Evolutionary conservation across 495 filamentous ascomycete genomes (phyloP), one percentile per base, ranked within the genome.

Genomic region (Penicillium bialowiezense): DNA sequence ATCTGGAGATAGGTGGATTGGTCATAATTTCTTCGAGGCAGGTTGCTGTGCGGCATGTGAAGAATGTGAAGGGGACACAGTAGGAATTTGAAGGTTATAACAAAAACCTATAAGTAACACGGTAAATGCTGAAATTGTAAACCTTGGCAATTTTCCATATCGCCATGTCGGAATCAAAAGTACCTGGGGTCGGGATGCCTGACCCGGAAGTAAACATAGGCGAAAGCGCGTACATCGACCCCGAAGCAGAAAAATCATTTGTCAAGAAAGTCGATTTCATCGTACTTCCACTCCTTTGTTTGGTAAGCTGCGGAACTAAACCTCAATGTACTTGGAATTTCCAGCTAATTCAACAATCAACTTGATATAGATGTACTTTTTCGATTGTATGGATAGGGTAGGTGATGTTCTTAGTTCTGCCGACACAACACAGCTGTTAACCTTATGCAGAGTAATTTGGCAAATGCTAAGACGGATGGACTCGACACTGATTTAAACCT

Each of bases 391-490:
- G 50, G 81, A 85, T 54, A 79, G 84, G 51, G 77, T 79, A 46
- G 72, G 83, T 60, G n/a, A 13, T 26, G 1, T 5, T 8, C 29
- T 32, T 32, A 10, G 5, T 32, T 4, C 12, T 26, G 3, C 29
- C 12, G 29, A 13, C 3, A 32, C 5, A 3, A 7, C 29, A 10
- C 3, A 13, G 10, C 12, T 24, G 15, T 45, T 67, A 34, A 65
- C 34, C 5, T 3, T 59, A 63, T n/a, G 23, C 49, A 73, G 51
- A 72, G 75, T 24, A 79, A 81, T 46, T 50, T 79, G 26, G 79
- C 78, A 38, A 88, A 88, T 57, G 84, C 84, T 1, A 83, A 88
- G 59, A 88, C 84, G 0, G 81, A 75, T 55, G 78, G 79, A 5
- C 66, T 78, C 9, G 68, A 75, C 20, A 57, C 56, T 17, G 82